A percentile compares a stretch with the other conserved stretches of the same genome.
Conservation (phyloP, 148 eudicot genomes). For the Dianthus caryophyllus region DNA sequence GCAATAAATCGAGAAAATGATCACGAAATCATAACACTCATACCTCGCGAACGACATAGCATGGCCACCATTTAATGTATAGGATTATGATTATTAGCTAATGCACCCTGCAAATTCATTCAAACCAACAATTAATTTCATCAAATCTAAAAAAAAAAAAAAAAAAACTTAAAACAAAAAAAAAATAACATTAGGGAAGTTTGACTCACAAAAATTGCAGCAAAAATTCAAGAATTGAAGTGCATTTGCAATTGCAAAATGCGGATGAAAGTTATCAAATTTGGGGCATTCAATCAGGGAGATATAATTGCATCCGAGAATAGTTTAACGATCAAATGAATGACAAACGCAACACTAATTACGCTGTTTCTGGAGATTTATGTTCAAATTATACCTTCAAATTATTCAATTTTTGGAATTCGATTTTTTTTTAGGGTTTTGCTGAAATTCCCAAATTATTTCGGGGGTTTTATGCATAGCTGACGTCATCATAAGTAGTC, state of each 20-base stretch:
- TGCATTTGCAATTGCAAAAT: background rate
- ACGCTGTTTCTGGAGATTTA: no score
- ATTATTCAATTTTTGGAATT: background rate
- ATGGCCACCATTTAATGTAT: slow-evolving; percentile 1
- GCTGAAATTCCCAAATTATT: background rate
- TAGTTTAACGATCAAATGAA: no score
- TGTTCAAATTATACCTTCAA: no score
- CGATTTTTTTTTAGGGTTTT: slow-evolving; percentile 3
- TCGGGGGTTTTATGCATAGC: no score
- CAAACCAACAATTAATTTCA: background rate
- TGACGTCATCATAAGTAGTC: no score
- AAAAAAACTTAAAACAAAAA: background rate
- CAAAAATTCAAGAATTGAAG: slow-evolving; percentile 2
- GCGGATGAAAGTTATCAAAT: background rate
- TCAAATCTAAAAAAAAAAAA: background rate
- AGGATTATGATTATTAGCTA: no score
- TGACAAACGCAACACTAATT: no score
- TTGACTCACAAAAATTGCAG: slow-evolving; percentile 2
- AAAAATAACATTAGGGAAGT: no score
- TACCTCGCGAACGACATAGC: slow-evolving; percentile 25
- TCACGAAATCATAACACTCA: background rate
- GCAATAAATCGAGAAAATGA: background rate
- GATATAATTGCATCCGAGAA: no score
- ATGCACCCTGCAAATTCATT: slow-evolving; percentile 3
- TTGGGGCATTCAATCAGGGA: background rate